A percentile compares a stretch with the other conserved stretches of the same genome.
phyloP scores from a whole-genome alignment of 2,329 filamentous ascomycete species.

The Paracamarosporium sp. region DNA sequence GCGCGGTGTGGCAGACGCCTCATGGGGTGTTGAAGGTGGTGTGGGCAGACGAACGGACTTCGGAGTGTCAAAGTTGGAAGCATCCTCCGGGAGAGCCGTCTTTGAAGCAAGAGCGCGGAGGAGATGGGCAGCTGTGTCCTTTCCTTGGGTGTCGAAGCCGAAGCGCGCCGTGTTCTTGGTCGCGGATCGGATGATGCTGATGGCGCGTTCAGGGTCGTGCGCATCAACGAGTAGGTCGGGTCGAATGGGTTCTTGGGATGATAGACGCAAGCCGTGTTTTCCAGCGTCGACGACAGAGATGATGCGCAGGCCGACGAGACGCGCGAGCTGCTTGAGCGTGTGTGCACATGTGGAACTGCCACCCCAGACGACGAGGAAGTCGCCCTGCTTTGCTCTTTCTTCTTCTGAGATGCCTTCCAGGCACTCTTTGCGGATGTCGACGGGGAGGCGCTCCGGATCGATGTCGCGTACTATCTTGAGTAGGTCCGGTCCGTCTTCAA shows the following conservation, averaged over 20 bases:
- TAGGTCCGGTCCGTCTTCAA: conserved; percentile 66
- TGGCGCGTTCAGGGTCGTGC: conserved; percentile 68
- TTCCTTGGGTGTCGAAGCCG: conserved; percentile 72
- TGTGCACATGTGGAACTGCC: conserved; percentile 74
- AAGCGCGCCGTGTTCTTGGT: conserved; percentile 67
- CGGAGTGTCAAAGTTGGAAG: conserved; percentile 4
- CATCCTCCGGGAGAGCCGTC: conserved; percentile 17
- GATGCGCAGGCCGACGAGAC: conserved; percentile 69
- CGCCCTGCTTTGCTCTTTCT: conserved; percentile 65
- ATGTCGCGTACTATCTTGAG: conserved; percentile 58
- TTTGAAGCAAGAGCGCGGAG: conserved; percentile 57
- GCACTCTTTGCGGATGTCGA: conserved; percentile 69
- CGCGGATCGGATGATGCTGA: conserved; percentile 68
- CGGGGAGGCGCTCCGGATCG: conserved; percentile 58
- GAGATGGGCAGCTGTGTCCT: conserved; percentile 66
- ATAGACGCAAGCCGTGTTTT: conserved; percentile 63
- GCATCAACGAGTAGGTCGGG: conserved; percentile 74
- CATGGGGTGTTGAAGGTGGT: conserved; percentile 38
- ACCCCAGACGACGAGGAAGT: conserved; percentile 79
- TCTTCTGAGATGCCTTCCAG: conserved; percentile 59
- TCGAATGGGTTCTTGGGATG: conserved; percentile 49
- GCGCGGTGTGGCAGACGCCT: conserved; percentile 29
- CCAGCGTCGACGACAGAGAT: conserved; percentile 71
- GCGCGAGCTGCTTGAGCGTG: conserved; percentile 71
- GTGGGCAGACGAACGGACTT: conserved; percentile 20